Evolutionary conservation across 1,139 yeast genomes (phyloP), one percentile per base, ranked within the genome.

Genomic region (Diutina scorzettiae): DNA sequence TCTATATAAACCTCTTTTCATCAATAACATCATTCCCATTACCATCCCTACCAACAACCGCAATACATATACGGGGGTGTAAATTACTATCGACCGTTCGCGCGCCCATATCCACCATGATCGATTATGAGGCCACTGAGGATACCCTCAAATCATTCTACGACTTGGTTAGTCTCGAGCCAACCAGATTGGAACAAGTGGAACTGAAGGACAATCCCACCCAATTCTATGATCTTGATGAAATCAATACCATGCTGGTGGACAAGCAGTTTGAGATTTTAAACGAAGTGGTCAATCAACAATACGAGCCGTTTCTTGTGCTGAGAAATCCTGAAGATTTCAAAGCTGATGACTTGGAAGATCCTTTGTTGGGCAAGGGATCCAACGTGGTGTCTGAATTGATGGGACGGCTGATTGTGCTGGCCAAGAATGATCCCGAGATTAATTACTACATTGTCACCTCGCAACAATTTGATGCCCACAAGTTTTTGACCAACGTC

Each of bases 401-500:
- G 44, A 52, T 66, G 11, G 59, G 59, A 27, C 58, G 59, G 37
- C 63, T 63, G 27, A 55, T 66, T 18, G 54, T 73, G 19, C 54
- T 58, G 9, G 63, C 71, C 19, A 56, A 69, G 9, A 51, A 52
- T 42, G 73, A 69, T 47, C 66, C 76, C 14, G 64, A 62, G 29
- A 56, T 71, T 31, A 62, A 69, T 44, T 70, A 74, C 48, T 85
- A 72, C 58, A 63, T 85, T 49, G 78, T 86, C 32, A 77, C 82
- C 29, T 80, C 87, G 3, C 81, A 83, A 48, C 64, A 71, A 37
- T 89, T 89, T 64, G 77, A 81, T 50, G 77, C 94, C 3, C 74
- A 76, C 45, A 66, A 71, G 44, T 89, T 80, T 55, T 62, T 89
- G 48, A 73, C 81, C 27, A 74, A 77, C 11, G 70, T 87, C 4